These are phyloP conservation scores for Phytophthora hibernalis DNA, from an alignment of 352 stramenopile genomes.

Conservation along the genomic window DNA sequence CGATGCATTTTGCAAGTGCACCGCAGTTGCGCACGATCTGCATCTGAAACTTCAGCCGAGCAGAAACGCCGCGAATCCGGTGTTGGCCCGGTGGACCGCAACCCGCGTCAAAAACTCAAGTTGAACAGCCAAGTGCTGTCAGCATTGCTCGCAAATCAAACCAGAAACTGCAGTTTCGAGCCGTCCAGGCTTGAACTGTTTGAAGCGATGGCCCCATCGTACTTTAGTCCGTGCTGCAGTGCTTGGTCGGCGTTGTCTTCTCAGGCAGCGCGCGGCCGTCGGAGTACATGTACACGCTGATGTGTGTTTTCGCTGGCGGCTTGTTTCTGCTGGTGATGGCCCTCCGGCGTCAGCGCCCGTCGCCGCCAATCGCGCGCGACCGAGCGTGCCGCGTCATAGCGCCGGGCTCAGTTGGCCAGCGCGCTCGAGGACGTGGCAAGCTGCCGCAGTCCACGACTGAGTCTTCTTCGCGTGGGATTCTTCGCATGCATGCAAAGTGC, in stretches of 20 bases:
- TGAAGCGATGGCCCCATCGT: background rate
- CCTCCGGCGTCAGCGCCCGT: slow-evolving; percentile 9
- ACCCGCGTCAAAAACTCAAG: background rate
- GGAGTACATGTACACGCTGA: background rate
- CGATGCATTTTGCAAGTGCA: too few relatives aligned
- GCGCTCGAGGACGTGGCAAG: slow-evolving; percentile 7
- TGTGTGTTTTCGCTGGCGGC: slow-evolving; percentile 9
- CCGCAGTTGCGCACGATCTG: background rate
- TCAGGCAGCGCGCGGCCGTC: too few relatives aligned
- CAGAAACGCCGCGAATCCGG: background rate
- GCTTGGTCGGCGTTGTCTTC: too few relatives aligned
- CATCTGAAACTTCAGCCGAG: background rate
- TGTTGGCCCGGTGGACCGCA: background rate
- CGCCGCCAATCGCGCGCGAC: slow-evolving; percentile 21
- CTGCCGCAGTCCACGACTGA: background rate
- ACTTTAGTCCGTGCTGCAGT: background rate
- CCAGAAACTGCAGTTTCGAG: background rate
- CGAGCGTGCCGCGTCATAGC: slow-evolving; percentile 27
- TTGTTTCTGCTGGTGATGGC: slow-evolving; percentile 22
- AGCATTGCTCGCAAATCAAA: background rate
- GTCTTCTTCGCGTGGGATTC: background rate
- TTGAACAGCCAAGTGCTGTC: background rate
- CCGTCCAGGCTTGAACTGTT: background rate
- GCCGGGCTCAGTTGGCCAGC: background rate
- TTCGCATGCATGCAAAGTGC: slow-evolving; percentile 14